phyloP scores from a whole-genome alignment of 2,329 filamentous ascomycete genomes.

The Nannizziopsis barbatae region DNA sequence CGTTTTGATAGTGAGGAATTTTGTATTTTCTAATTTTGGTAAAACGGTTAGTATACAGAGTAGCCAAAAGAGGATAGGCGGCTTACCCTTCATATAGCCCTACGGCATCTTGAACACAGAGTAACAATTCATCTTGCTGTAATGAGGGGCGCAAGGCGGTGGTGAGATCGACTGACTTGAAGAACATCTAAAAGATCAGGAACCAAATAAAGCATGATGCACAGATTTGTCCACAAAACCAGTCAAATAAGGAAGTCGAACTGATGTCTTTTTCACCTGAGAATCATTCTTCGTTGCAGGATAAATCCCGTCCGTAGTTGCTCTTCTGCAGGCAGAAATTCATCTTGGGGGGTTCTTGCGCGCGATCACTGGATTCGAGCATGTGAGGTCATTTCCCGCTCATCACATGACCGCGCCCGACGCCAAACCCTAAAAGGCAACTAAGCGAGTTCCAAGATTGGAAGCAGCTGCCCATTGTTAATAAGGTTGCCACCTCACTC shows the following conservation, averaged over 20 bases:
- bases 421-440: neutral
- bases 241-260: neutral
- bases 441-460: slow-evolving; percentile 2
- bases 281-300: no score
- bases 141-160: slow-evolving; percentile 89
- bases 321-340: no score
- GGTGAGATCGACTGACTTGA: slow-evolving; percentile 90
- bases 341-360: no score
- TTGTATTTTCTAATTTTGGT: slow-evolving; percentile 66
- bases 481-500: slow-evolving; percentile 6
- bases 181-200: slow-evolving; percentile 71
- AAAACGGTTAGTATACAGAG: neutral
- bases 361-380: no score
- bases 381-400: no score
- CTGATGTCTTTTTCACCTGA: no score
- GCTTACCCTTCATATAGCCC: slow-evolving; percentile 92
- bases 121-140: slow-evolving; percentile 81
- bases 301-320: no score
- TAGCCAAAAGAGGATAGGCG: neutral
- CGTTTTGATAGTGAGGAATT: slow-evolving; percentile 84
- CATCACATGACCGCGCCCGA: neutral
- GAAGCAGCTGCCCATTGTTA: no score
- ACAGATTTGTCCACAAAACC: slow-evolving; percentile 3
- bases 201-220: slow-evolving; percentile 3
- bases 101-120: slow-evolving; percentile 96